Percentiles rank a stretch among this genome's conserved stretches.
Conservation (phyloP, 2,329 filamentous ascomycete species). For the Coniella vitis region DNA sequence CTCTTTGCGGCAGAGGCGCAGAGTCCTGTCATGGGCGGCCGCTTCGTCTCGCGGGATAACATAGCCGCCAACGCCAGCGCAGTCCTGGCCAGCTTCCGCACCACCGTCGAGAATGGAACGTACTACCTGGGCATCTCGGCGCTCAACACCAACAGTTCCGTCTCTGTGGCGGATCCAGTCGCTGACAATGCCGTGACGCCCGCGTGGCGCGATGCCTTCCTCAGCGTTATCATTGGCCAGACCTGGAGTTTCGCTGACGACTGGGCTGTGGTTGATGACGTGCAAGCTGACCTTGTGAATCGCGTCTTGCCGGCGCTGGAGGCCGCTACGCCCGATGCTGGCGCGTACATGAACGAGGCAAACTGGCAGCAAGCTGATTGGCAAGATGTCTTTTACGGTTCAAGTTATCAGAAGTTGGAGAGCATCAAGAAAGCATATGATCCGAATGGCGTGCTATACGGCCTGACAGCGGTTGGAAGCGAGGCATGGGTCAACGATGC, state of each 20-base stretch:
- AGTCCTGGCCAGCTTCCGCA: neutral
- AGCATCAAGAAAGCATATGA: conserved; percentile 17
- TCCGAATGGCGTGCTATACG: conserved; percentile 21
- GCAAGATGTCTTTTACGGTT: conserved; percentile 18
- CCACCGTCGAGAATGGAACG: neutral
- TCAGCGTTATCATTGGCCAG: neutral
- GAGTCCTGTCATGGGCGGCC: too few relatives aligned
- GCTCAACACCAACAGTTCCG: neutral
- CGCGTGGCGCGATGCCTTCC: neutral
- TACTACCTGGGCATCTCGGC: neutral
- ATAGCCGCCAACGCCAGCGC: too few relatives aligned
- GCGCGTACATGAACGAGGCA: conserved; percentile 1
- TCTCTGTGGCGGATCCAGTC: neutral
- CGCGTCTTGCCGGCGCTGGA: neutral
- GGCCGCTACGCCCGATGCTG: neutral
- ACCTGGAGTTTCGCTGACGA: neutral
- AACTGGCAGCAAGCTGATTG: conserved; percentile 2
- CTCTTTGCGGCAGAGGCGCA: too few relatives aligned
- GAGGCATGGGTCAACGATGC: conserved; percentile 29
- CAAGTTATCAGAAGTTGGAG: conserved; percentile 14
- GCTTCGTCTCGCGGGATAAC: too few relatives aligned
- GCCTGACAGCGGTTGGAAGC: conserved; percentile 32
- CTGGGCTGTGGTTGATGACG: neutral
- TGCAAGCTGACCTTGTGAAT: neutral
- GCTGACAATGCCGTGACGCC: neutral